Evolutionary conservation across 1,139 yeast genomes (phyloP), one percentile per base, ranked within the genome.

Genomic region (Spathaspora jeffriesii): DNA sequence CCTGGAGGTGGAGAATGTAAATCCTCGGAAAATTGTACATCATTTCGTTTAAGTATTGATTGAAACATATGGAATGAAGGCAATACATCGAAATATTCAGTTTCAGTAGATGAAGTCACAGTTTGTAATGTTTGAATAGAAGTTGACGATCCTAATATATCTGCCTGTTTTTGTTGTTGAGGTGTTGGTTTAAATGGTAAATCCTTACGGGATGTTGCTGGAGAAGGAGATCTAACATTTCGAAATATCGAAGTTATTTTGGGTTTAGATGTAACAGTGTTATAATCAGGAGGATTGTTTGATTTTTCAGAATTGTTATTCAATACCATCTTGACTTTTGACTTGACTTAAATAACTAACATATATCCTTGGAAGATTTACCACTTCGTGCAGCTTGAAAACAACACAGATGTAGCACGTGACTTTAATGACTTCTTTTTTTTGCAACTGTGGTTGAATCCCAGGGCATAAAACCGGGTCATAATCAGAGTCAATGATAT

Each of bases 31-130:
- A 75, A 75, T 53, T 76, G 79, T 34, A 57, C 56, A 48, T 72
- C 76, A 51, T 74, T 76, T 47, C 85, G 58, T 49, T 76, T 77
- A 50, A 82, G 68, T 48, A 82, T 71, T 23, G 80, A 72, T 53
- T 78, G 82, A 54, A 78, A 81, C 84, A 82, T 80, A 54, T 81
- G 85, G 58, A 82, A 83, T 1, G 86, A 80, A 1, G 88, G 88
- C 41, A 82, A 61, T 3, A 82, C 74, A 56, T 82, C 86, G 53
- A 74, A 75, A 54, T 73, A 74, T 49, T 73, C 78, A 0, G 78
- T 73, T 38, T 70, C 74, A 2, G 73, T 59, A 34, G 65, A 58
- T 1, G 75, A 63, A 1, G 64, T 49, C 2, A 60, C 53, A 4
- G 70, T 52, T 1, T 66, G 54, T 32, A 67, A 51, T 9, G 38